Evolutionary conservation across 768 basidiomycete species (phyloP), one percentile per base, ranked within the genome.

Genomic region (Tulasnella sp.): DNA sequence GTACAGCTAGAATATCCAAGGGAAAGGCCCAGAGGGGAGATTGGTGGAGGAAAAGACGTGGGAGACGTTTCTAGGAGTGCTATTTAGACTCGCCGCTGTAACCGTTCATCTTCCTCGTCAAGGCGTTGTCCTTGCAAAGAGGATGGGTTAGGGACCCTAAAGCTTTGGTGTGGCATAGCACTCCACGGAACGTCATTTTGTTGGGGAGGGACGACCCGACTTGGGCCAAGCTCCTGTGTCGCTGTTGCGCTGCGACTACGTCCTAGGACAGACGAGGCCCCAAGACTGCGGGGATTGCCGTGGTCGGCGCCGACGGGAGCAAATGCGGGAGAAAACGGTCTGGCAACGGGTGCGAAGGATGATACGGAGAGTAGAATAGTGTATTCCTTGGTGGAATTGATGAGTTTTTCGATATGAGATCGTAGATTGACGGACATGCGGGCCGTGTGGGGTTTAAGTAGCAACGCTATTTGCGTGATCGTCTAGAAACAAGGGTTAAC

Each of bases 291-390:
- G 83, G 81, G 29, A 4, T 40, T 40, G 8, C 49, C 17, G 19
- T 17, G 19, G 41, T 35, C 7, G 29, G 45, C 11, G 25, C 39
- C n/a, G 25, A 32, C 15, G 55, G 57, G 43, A 41, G 49, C 65
- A 25, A 73, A 68, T 68, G 80, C 72, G 7, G 86, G 83, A 39
- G 84, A 82, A 65, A 77, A 79, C 11, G 83, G 73, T 36, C 79
- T 73, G 37, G 77, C 67, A 3, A 77, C 69, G 8, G 82, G 78
- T 40, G 87, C 79, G 62, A 86, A 81, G 0, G 85, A 87, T 6
- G 90, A 89, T 45, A 90, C 83, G 64, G 89, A 86, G 15, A 93
- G 72, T 46, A 94, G 73, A 62, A 89, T 86, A 48, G 86, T 82
- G 63, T 91, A 85, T 67, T 88, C 88, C 68, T 93, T 83, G 9